These are phyloP conservation scores for Streptanthus diversifolius DNA, from an alignment of 345 rosid species.

Conservation along the genomic window DNA sequence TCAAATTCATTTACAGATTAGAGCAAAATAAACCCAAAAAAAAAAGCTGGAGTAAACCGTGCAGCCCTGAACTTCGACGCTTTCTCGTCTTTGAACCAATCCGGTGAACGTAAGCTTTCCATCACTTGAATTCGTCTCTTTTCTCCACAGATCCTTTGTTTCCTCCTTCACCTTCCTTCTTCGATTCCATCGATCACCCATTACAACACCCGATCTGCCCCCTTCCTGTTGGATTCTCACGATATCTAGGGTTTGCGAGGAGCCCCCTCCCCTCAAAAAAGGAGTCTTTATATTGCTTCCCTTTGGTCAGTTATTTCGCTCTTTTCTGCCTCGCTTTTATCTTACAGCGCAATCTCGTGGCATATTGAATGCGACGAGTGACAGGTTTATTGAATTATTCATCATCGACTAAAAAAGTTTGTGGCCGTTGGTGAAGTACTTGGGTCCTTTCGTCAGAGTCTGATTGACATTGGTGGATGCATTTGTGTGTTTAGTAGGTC, in stretches of 20 bases:
- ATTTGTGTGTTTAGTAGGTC: background rate
- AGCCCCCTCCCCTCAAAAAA: background rate
- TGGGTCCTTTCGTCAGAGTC: conserved; percentile 6
- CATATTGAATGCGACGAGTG: background rate
- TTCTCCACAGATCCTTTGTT: conserved; percentile 15
- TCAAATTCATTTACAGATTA: background rate
- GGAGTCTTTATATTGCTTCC: background rate
- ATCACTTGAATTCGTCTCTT: conserved; percentile 8
- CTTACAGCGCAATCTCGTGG: background rate
- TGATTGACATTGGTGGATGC: conserved; percentile 1
- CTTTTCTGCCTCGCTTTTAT: background rate
- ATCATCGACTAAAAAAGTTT: background rate
- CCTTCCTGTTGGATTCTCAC: conserved; percentile 3
- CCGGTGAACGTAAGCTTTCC: conserved; percentile 25
- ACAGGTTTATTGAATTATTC: background rate
- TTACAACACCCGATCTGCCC: conserved; percentile 15
- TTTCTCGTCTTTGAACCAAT: conserved; percentile 27
- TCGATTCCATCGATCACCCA: background rate
- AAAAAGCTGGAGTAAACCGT: conserved; percentile 23
- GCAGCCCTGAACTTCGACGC: conserved; percentile 34
- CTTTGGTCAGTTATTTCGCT: conserved; percentile 19
- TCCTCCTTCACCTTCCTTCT: background rate
- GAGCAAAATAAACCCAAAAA: background rate
- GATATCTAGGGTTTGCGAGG: conserved; percentile 32
- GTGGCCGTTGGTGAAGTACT: conserved; percentile 3